phyloP scores from a whole-genome alignment of 331 rosid genomes.

The Telfairia occidentalis region DNA sequence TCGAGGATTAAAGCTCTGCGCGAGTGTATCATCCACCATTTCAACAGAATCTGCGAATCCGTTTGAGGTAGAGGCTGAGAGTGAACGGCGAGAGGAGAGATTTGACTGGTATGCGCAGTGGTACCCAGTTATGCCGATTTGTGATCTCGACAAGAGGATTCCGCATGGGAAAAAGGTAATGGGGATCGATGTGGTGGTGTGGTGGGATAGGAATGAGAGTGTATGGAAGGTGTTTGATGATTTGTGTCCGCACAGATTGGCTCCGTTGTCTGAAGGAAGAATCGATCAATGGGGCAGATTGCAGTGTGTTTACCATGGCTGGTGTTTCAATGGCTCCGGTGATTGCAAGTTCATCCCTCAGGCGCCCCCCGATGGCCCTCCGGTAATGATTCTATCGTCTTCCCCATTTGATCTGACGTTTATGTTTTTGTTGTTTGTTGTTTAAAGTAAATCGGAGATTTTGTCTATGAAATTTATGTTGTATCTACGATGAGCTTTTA shows the following conservation, averaged over 20 bases:
- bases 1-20: conserved; percentile 32
- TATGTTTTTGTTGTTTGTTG: not conserved
- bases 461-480: not conserved
- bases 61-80: conserved; percentile 25
- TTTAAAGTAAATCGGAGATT: not conserved
- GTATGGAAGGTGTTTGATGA: conserved; percentile 82
- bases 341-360: conserved; percentile 81
- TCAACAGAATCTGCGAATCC: conserved; percentile 35
- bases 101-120: conserved; percentile 86
- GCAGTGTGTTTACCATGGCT: conserved; percentile 93
- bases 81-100: conserved; percentile 21
- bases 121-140: conserved; percentile 82
- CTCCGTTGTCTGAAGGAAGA: conserved; percentile 85
- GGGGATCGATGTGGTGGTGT: conserved; percentile 83
- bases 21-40: conserved; percentile 40
- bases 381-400: conserved; percentile 22
- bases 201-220: conserved; percentile 87
- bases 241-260: conserved; percentile 76
- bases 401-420: not conserved
- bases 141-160: conserved; percentile 71
- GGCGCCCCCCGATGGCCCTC: conserved; percentile 72
- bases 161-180: conserved; percentile 71
- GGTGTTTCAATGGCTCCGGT: conserved; percentile 89
- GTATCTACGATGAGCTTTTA: not conserved
- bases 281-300: conserved; percentile 90